These are phyloP conservation scores for Ramularia collo-cygni DNA, from an alignment of 2,329 filamentous ascomycete genomes.

Conservation along the genomic window DNA sequence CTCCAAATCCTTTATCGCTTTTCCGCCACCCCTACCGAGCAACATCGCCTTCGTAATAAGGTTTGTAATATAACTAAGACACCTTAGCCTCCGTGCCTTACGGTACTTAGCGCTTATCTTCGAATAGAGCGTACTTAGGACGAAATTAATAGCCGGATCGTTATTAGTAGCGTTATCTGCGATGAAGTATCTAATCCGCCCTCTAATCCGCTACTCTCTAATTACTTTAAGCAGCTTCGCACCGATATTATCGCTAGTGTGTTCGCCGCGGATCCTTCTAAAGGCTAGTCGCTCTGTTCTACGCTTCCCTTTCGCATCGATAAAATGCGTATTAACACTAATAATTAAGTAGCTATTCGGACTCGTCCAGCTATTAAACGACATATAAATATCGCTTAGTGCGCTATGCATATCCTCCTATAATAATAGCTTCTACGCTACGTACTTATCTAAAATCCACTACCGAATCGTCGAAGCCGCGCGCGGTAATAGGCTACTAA, in stretches of 20 bases:
- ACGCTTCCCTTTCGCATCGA: background rate
- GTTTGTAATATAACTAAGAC: conserved; percentile 6
- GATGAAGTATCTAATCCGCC: conserved; percentile 2
- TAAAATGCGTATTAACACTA: conserved; percentile 3
- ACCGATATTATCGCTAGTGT: conserved; percentile 1
- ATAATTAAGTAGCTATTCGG: conserved; percentile 4
- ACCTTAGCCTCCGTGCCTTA: conserved; percentile 1
- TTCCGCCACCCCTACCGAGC: conserved; percentile 3
- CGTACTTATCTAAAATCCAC: conserved; percentile 6
- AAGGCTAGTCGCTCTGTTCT: conserved; percentile 4
- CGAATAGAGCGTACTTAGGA: conserved; percentile 4
- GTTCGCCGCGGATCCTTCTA: conserved; percentile 1
- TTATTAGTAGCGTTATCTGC: conserved; percentile 4
- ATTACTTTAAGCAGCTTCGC: conserved; percentile 1
- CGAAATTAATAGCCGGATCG: conserved; percentile 1
- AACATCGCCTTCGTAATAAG: conserved; percentile 4
- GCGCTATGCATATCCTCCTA: background rate
- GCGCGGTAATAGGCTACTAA: conserved; percentile 1
- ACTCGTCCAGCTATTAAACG: conserved; percentile 3
- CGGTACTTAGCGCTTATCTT: conserved; percentile 1
- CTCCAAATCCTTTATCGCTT: conserved; percentile 2
- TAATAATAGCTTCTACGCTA: conserved; percentile 2
- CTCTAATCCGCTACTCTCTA: conserved; percentile 2
- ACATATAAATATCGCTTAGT: conserved; percentile 5
- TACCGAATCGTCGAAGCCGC: conserved; percentile 1